Conservation (phyloP, 192 early-diverging fungal species). For the Linnemannia hyalina region DNA sequence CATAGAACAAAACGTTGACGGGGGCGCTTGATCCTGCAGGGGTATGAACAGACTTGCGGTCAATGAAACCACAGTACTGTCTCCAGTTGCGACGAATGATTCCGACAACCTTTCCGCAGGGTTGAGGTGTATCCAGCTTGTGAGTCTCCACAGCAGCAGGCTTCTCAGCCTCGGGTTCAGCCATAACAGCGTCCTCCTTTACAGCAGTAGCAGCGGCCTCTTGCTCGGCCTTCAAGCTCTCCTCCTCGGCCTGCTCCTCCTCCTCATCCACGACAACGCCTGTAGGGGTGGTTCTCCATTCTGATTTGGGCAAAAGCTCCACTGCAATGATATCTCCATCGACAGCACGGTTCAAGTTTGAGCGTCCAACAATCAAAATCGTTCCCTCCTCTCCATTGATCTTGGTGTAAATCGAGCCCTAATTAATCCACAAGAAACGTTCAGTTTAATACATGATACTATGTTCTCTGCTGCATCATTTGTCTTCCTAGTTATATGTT, state of each 20-base stretch:
- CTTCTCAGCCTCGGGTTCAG: conserved; percentile 71
- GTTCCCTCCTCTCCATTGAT: conserved; percentile 81
- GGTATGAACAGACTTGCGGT: conserved; percentile 72
- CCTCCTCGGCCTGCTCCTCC: conserved; percentile 75
- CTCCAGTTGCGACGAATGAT: conserved; percentile 97
- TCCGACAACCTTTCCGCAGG: conserved; percentile 91
- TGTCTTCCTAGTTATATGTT: neutral
- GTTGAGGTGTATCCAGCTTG: conserved; percentile 60
- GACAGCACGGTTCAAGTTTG: conserved; percentile 89
- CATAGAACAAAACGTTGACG: conserved; percentile 84
- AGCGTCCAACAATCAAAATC: conserved; percentile 86
- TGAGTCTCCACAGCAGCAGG: conserved; percentile 79
- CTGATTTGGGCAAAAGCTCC: conserved; percentile 83
- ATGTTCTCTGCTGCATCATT: neutral
- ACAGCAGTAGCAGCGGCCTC: conserved; percentile 60
- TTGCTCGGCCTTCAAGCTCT: conserved; percentile 54
- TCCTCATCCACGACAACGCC: conserved; percentile 82
- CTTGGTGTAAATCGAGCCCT: conserved; percentile 80
- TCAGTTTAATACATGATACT: neutral
- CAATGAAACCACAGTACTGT: conserved; percentile 92
- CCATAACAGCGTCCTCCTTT: conserved; percentile 68
- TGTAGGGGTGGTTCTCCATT: conserved; percentile 86
- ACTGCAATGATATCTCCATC: conserved; percentile 95
- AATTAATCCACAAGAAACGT: neutral
- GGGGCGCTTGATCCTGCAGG: conserved; percentile 69